phyloP scores from a whole-genome alignment of 768 basidiomycete genomes.

The Kwoniella bestiolae region DNA sequence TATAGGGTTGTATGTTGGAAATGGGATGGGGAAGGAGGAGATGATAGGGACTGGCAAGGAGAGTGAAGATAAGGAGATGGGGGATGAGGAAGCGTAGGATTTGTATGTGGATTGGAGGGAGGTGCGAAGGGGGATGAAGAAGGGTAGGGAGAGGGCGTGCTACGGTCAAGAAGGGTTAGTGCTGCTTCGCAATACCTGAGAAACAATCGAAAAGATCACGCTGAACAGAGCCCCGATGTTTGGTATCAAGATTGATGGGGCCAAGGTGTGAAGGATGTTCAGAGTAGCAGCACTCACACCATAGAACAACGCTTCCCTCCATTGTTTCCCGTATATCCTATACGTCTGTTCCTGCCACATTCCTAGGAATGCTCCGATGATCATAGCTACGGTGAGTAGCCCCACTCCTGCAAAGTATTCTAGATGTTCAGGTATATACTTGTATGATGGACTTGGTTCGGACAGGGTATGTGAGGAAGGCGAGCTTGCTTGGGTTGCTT shows the following conservation, averaged over 20 bases:
- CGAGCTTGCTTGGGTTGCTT: not conserved
- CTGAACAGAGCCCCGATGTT: no score
- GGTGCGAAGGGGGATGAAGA: constrained; percentile 70
- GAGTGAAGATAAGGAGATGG: constrained; percentile 45
- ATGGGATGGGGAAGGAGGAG: not conserved
- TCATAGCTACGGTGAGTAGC: constrained; percentile 70
- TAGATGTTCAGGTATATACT: constrained; percentile 27
- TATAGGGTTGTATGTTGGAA: not conserved
- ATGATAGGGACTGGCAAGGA: constrained; percentile 18
- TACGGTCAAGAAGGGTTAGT: no score
- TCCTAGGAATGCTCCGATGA: constrained; percentile 72
- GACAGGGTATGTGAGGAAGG: not conserved
- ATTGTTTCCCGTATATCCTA: constrained; percentile 70
- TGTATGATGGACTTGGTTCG: no score
- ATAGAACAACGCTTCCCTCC: constrained; percentile 85
- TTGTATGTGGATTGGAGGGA: constrained; percentile 65
- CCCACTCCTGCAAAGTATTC: constrained; percentile 69
- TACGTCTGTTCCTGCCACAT: constrained; percentile 78
- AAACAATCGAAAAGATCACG: no score
- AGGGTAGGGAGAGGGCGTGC: constrained; percentile 79
- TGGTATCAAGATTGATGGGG: no score
- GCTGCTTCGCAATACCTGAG: no score
- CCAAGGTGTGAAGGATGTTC: no score
- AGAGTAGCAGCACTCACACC: no score
- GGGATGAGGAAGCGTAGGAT: constrained; percentile 61